Evolutionary conservation across 768 basidiomycete species (phyloP).

Genomic region (Chalciporus sphaerocephalus): DNA sequence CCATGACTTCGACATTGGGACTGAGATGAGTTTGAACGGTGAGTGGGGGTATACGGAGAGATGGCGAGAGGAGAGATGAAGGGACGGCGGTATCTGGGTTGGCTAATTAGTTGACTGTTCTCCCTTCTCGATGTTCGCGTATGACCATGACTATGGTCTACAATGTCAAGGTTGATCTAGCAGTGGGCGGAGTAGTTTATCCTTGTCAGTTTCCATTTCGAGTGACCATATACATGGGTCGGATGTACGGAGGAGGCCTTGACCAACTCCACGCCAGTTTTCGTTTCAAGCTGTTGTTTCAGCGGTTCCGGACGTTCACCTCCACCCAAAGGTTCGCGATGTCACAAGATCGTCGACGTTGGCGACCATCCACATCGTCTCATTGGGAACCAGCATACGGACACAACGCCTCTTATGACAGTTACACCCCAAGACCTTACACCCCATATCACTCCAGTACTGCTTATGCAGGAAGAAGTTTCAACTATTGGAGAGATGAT

Average conservation of each 20-base stretch:
- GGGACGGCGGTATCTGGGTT: no score
- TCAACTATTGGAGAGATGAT: slow-evolving; percentile 27
- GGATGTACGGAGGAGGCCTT: neutral
- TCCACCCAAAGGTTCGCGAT: slow-evolving; percentile 11
- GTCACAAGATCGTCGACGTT: slow-evolving; percentile 12
- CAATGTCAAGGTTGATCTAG: no score
- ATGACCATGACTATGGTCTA: no score
- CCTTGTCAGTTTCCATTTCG: no score
- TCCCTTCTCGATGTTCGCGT: no score
- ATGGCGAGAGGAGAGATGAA: no score
- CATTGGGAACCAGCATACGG: slow-evolving; percentile 1
- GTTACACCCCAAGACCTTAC: slow-evolving; percentile 9
- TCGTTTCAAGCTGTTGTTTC: slow-evolving; percentile 18
- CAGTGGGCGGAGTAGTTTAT: no score
- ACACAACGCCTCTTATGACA: slow-evolving; percentile 2
- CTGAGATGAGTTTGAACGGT: no score
- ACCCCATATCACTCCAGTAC: slow-evolving; percentile 3
- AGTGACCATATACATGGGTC: no score
- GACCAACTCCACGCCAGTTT: neutral
- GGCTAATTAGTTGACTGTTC: no score
- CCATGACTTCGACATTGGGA: no score
- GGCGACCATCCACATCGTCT: slow-evolving; percentile 11
- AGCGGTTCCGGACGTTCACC: slow-evolving; percentile 6
- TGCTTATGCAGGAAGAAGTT: slow-evolving; percentile 1
- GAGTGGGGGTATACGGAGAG: no score